A percentile compares a stretch with the other conserved stretches of the same genome.
Conservation (phyloP, 306 rosid species). For the Cucumis hystrix region DNA sequence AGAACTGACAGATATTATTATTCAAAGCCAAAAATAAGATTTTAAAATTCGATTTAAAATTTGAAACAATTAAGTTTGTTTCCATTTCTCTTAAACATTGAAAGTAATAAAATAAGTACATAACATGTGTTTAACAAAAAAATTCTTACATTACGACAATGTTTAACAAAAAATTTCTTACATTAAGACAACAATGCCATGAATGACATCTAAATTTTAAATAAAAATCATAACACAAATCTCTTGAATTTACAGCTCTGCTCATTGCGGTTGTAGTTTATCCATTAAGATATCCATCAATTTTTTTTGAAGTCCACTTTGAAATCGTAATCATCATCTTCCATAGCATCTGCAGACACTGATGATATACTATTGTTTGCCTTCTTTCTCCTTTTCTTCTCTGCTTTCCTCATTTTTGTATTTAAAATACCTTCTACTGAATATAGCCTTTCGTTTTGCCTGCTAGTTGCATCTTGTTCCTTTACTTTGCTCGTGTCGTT, state of each 20-base stretch:
- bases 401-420: constrained; percentile 55
- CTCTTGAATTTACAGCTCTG: background rate
- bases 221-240: background rate
- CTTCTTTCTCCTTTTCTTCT: constrained; percentile 69
- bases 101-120: too few relatives aligned
- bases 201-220: background rate
- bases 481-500: constrained; percentile 22
- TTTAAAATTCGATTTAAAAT: background rate
- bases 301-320: constrained; percentile 60
- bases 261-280: background rate
- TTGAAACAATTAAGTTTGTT: background rate
- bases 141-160: background rate
- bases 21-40: background rate
- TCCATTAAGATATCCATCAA: background rate
- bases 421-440: constrained; percentile 71
- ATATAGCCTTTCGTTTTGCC: constrained; percentile 78
- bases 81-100: background rate
- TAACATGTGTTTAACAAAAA: background rate
- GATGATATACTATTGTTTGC: constrained; percentile 23
- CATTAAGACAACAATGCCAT: background rate
- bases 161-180: background rate
- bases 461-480: constrained; percentile 28
- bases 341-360: constrained; percentile 39
- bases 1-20: background rate
- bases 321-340: constrained; percentile 73